These are phyloP conservation scores for Pichia nakasei DNA, from an alignment of 805 yeast genomes.

Conservation along the genomic window DNA sequence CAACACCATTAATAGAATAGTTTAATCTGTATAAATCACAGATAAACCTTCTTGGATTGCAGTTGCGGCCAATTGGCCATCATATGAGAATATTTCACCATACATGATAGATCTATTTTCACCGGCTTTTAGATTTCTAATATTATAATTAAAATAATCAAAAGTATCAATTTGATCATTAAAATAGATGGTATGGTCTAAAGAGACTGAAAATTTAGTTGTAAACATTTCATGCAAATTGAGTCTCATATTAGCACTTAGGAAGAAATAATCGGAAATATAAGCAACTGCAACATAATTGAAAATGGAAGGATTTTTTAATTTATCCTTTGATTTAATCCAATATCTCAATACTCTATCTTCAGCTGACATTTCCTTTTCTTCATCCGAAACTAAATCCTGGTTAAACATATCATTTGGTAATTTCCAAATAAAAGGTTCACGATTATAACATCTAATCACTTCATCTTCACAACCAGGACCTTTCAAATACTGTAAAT, in stretches of 20 bases:
- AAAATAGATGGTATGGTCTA: constrained; percentile 62
- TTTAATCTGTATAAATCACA: constrained; percentile 21
- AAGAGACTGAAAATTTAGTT: constrained; percentile 45
- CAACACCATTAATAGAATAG: no score
- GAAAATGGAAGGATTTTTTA: constrained; percentile 26
- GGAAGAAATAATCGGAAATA: constrained; percentile 47
- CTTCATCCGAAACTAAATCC: constrained; percentile 15
- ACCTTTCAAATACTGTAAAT: constrained; percentile 18
- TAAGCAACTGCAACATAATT: constrained; percentile 52
- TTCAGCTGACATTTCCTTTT: constrained; percentile 10
- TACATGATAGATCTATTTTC: constrained; percentile 46
- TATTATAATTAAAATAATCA: constrained; percentile 41
- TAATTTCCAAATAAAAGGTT: constrained; percentile 28
- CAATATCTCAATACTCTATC: constrained; percentile 26
- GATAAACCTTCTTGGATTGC: constrained; percentile 59
- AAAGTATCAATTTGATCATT: constrained; percentile 40
- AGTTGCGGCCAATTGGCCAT: constrained; percentile 48
- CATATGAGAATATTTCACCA: constrained; percentile 46
- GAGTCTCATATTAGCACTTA: constrained; percentile 44
- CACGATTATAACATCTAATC: constrained; percentile 22
- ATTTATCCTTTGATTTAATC: constrained; percentile 22
- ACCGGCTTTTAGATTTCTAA: constrained; percentile 40
- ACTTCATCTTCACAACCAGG: constrained; percentile 14
- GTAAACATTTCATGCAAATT: constrained; percentile 38
- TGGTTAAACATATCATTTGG: constrained; percentile 27